Evolutionary conservation across 352 stramenopile genomes (phyloP), one percentile per base, ranked within the genome.

Genomic region (Phytophthora lateralis): DNA sequence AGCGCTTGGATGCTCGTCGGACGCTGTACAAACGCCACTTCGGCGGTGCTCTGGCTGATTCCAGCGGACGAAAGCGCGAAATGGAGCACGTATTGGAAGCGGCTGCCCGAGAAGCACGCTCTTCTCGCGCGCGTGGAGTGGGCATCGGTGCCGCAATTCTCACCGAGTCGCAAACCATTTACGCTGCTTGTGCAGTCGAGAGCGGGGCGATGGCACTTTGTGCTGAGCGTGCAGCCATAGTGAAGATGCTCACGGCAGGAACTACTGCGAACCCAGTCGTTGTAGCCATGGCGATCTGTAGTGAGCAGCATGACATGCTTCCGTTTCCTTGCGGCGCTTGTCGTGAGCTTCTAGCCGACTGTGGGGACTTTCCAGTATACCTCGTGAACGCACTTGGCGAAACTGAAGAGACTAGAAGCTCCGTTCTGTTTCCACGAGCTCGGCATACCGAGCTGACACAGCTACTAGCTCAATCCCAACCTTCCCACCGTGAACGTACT

Each of bases 341-440:
- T 66, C 83, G 85, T 11, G 78, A 94, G 55, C 78, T 91, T 17
- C 59, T 92, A 47, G 82, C 80, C 10, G 69, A 80, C 3, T 84
- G 75, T 49, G 85, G 83, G n/a, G 80, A 93, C 32, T 94, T 92
- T 30, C 79, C 81, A 10, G 57, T 94, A 11, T 90, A 87, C 52
- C 56, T 94, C 11, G 65, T 90, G 15, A 89, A 88, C 39, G 69
- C 57, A 6, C 46, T 73, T 15, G 67, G 75, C 4, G 65, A 83
- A 12, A 79, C 58, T 4, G 70, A 87, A 18, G 72, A 89, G 32
- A 92, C 81, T 12, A 66, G 61, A 24, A 89, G 82, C 24, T 88
- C 75, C 21, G 60, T 53, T 8, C 60, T 94, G 14, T 91, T 91
- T 54, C 83, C 85, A 47, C 62, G 67, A 26, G 76, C 74, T 20